These are phyloP conservation scores for Ascochyta pisi DNA, from an alignment of 2,329 filamentous ascomycete genomes.

Conservation along the genomic window DNA sequence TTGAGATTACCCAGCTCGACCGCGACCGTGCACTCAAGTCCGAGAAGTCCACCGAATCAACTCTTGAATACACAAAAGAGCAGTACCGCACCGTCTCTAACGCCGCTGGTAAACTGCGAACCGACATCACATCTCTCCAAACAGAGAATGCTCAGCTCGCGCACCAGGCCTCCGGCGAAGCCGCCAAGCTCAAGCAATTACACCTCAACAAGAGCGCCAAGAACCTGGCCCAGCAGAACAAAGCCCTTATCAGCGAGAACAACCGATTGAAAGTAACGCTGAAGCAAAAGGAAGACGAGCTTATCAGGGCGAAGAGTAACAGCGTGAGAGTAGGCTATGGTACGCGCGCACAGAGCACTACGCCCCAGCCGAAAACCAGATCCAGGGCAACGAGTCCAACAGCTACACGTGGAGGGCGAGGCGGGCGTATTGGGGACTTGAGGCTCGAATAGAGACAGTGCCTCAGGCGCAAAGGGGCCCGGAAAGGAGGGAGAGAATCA, in stretches of 20 bases:
- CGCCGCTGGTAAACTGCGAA: slow-evolving; percentile 15
- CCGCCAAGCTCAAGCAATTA: slow-evolving; percentile 25
- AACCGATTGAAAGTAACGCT: slow-evolving; percentile 24
- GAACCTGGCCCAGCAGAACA: slow-evolving; percentile 13
- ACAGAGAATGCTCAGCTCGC: slow-evolving; percentile 22
- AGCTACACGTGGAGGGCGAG: slow-evolving; percentile 11
- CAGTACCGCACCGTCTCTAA: slow-evolving; percentile 57
- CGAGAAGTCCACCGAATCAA: slow-evolving; percentile 44
- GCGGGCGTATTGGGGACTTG: background rate
- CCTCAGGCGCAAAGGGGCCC: too few relatives aligned
- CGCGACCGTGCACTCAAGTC: slow-evolving; percentile 41
- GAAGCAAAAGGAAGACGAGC: slow-evolving; percentile 33
- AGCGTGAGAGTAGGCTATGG: slow-evolving; percentile 32
- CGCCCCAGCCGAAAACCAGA: slow-evolving; percentile 36
- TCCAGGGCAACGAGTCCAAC: slow-evolving; percentile 40
- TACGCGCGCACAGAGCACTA: slow-evolving; percentile 38
- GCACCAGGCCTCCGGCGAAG: slow-evolving; percentile 27
- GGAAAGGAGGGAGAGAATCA: background rate
- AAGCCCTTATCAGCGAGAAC: slow-evolving; percentile 18
- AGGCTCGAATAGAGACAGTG: background rate
- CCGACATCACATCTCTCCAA: slow-evolving; percentile 22
- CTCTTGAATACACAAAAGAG: slow-evolving; percentile 64
- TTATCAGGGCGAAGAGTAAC: slow-evolving; percentile 24
- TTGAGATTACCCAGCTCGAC: slow-evolving; percentile 26
- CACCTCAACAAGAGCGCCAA: slow-evolving; percentile 25